These are phyloP conservation scores for Uromyces viciae-fabae DNA, from an alignment of 1,284 basidiomycete genomes.

Conservation along the genomic window DNA sequence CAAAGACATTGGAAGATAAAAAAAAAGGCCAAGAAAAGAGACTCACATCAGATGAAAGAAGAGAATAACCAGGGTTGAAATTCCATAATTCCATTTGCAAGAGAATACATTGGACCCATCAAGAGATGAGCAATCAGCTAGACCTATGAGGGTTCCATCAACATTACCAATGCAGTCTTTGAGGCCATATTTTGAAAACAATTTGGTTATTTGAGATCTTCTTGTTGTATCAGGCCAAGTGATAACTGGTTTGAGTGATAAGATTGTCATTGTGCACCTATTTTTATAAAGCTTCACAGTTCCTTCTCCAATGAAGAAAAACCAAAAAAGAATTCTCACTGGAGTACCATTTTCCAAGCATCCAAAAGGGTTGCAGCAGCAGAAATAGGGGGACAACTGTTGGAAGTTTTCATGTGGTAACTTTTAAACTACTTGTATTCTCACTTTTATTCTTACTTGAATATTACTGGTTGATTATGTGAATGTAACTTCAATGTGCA, in stretches of 20 bases:
- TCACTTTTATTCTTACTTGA: no score
- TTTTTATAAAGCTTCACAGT: not conserved
- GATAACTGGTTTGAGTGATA: not conserved
- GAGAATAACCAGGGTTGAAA: not conserved
- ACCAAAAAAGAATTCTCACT: not conserved
- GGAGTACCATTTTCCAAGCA: not conserved
- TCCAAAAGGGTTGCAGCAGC: not conserved
- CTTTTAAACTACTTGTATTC: no score
- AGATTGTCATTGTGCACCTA: not conserved
- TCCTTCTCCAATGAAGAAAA: not conserved
- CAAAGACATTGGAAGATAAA: no score
- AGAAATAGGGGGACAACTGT: no score
- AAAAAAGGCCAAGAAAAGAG: no score
- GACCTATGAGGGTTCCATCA: not conserved
- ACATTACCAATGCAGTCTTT: not conserved
- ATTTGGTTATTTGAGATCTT: not conserved
- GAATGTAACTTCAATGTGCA: no score
- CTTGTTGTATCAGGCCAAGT: not conserved
- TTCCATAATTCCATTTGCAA: not conserved
- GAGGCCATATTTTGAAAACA: not conserved
- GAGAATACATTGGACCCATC: not conserved
- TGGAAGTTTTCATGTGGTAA: no score
- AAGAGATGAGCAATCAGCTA: not conserved
- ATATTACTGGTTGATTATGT: no score
- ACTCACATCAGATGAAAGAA: no score